Conservation (phyloP, 768 basidiomycete species). For the Krasilnikovozyma curviuscula region DNA sequence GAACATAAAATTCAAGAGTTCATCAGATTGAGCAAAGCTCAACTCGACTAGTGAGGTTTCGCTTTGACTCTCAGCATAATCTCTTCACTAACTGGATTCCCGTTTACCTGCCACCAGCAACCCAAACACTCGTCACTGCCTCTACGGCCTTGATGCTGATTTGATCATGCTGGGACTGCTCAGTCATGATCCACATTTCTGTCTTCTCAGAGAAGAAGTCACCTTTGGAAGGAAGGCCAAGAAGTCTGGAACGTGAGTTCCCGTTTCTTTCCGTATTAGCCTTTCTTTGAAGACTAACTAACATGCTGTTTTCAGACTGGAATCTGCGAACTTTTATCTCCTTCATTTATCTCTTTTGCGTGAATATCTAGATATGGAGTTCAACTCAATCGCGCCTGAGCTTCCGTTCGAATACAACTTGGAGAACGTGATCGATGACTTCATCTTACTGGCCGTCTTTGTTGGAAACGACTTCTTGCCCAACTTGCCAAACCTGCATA, state of each 20-base stretch:
- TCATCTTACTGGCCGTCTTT: slow-evolving; percentile 87
- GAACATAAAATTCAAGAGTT: slow-evolving; percentile 99
- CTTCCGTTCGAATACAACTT: slow-evolving; percentile 69
- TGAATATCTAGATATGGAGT: slow-evolving; percentile 94
- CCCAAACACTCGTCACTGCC: slow-evolving; percentile 88
- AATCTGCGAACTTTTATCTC: slow-evolving; percentile 79
- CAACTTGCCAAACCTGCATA: slow-evolving; percentile 86
- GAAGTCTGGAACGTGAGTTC: slow-evolving; percentile 42
- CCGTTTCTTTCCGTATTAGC: background rate
- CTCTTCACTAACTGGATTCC: background rate
- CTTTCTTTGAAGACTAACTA: background rate
- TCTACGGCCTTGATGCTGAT: slow-evolving; percentile 96
- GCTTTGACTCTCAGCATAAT: too few species aligned
- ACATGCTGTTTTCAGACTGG: slow-evolving; percentile 30
- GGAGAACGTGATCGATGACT: slow-evolving; percentile 93
- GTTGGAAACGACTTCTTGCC: slow-evolving; percentile 96
- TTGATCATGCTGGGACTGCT: slow-evolving; percentile 92
- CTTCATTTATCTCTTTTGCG: slow-evolving; percentile 84
- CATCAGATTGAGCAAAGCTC: slow-evolving; percentile 81
- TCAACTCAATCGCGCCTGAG: slow-evolving; percentile 37
- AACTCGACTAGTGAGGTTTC: slow-evolving; percentile 48
- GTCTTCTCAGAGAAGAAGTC: slow-evolving; percentile 89
- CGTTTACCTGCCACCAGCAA: slow-evolving; percentile 30
- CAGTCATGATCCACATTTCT: slow-evolving; percentile 97
- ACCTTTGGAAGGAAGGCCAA: slow-evolving; percentile 76